A percentile compares a stretch with the other conserved stretches of the same genome.
These are phyloP conservation scores for Fonsecaea multimorphosa DNA, from an alignment of 2,329 filamentous ascomycete species.

Conservation along the genomic window DNA sequence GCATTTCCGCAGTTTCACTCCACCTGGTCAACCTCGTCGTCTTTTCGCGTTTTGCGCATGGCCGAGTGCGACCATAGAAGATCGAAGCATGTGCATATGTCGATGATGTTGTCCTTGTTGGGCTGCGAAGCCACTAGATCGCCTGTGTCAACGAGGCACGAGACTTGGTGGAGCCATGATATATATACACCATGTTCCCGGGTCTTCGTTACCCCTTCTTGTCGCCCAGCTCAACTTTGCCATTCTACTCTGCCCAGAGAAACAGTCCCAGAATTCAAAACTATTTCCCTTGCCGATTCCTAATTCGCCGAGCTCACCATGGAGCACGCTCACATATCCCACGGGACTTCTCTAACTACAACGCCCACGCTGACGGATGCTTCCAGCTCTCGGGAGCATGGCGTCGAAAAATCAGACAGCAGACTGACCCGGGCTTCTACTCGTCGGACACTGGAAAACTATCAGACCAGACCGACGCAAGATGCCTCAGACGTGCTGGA, in stretches of 20 bases:
- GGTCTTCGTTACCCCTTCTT: background rate
- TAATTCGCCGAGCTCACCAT: slow-evolving; percentile 5
- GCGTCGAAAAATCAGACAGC: slow-evolving; percentile 28
- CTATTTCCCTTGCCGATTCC: background rate
- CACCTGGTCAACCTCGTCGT: background rate
- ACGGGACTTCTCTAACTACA: slow-evolving; percentile 16
- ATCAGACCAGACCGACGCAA: slow-evolving; percentile 38
- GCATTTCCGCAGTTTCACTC: slow-evolving; percentile 5
- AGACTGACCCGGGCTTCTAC: slow-evolving; percentile 32
- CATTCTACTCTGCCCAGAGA: background rate
- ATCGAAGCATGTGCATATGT: slow-evolving; percentile 8
- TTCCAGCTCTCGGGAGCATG: background rate
- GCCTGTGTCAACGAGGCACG: background rate
- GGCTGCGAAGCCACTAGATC: slow-evolving; percentile 8
- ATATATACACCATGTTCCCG: slow-evolving; percentile 10
- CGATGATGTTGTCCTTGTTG: background rate
- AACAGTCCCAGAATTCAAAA: background rate
- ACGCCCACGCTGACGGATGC: slow-evolving; percentile 7
- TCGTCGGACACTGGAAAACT: slow-evolving; percentile 35
- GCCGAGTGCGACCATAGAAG: background rate
- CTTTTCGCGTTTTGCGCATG: slow-evolving; percentile 9
- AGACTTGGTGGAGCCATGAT: slow-evolving; percentile 1
- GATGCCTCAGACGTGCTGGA: slow-evolving; percentile 55
- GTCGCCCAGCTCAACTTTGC: background rate
- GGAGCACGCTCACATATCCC: background rate